phyloP scores from a whole-genome alignment of 805 yeast species.

The Suhomyces sp. region DNA sequence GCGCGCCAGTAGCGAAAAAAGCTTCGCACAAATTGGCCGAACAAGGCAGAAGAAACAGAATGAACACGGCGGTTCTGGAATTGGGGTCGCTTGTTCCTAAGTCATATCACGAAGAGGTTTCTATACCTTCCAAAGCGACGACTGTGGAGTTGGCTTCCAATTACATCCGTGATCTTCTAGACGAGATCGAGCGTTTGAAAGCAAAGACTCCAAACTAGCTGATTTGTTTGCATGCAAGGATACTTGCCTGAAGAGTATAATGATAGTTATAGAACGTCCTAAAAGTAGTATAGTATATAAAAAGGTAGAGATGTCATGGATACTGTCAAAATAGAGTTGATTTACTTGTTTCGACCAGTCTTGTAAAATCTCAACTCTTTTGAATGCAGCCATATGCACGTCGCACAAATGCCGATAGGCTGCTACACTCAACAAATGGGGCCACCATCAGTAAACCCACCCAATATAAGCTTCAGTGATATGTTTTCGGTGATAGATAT shows the following conservation, averaged over 20 bases:
- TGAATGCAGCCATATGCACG: too few relatives aligned
- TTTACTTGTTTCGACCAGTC: too few relatives aligned
- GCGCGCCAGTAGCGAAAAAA: slow-evolving; percentile 52
- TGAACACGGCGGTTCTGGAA: slow-evolving; percentile 83
- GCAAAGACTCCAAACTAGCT: background rate
- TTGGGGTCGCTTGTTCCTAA: slow-evolving; percentile 68
- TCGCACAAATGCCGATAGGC: too few relatives aligned
- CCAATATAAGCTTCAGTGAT: too few relatives aligned
- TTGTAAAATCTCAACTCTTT: too few relatives aligned
- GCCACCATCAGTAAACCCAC: too few relatives aligned
- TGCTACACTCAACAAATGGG: too few relatives aligned
- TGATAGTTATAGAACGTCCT: background rate
- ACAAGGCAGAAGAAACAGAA: slow-evolving; percentile 91
- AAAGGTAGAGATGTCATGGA: too few relatives aligned
- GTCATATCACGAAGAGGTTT: slow-evolving; percentile 49
- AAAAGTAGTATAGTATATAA: background rate
- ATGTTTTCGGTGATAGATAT: too few relatives aligned
- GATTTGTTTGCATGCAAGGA: background rate
- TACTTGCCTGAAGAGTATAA: background rate
- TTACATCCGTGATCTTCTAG: slow-evolving; percentile 49
- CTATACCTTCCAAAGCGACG: slow-evolving; percentile 86
- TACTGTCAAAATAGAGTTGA: too few relatives aligned
- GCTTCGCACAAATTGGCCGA: slow-evolving; percentile 89
- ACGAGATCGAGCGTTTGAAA: slow-evolving; percentile 25
- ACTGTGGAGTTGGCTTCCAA: slow-evolving; percentile 86